Conservation (phyloP, 1,284 basidiomycete genomes). For the Entoloma clypeatum region DNA sequence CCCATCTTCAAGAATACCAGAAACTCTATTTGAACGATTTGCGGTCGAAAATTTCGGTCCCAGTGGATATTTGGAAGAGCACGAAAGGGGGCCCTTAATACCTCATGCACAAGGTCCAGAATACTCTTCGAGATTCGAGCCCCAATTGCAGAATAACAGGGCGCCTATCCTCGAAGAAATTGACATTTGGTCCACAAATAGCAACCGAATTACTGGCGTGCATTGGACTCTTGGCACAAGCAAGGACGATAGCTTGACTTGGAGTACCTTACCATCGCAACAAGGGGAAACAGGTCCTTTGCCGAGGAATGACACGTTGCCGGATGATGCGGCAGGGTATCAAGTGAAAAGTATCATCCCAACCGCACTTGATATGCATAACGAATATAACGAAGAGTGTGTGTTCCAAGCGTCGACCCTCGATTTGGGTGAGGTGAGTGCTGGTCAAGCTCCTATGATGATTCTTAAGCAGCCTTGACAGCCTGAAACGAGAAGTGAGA, state of each 20-base stretch:
- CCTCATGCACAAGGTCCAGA: conserved; percentile 59
- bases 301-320: conserved; percentile 15
- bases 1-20: conserved; percentile 27
- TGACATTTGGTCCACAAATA: conserved; percentile 70
- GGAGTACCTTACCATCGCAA: conserved; percentile 62
- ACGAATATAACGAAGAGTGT: conserved; percentile 29
- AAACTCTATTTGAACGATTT: conserved; percentile 46
- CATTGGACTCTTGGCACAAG: conserved; percentile 54
- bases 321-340: conserved; percentile 5
- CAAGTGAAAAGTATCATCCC: conserved; percentile 16
- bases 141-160: conserved; percentile 28
- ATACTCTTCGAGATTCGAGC: conserved; percentile 34
- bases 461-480: conserved; percentile 12
- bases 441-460: conserved; percentile 6
- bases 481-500: conserved; percentile 37
- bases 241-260: conserved; percentile 66
- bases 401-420: conserved; percentile 37
- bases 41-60: conserved; percentile 50
- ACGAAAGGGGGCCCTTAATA: conserved; percentile 48
- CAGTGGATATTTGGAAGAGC: conserved; percentile 49
- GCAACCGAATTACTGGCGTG: conserved; percentile 48
- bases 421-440: conserved; percentile 43
- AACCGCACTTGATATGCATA: conserved; percentile 25
- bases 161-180: conserved; percentile 47
- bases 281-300: conserved; percentile 32